These are phyloP conservation scores for Arachnomyces sp. DNA, from an alignment of 2,329 filamentous ascomycete species.

Conservation along the genomic window DNA sequence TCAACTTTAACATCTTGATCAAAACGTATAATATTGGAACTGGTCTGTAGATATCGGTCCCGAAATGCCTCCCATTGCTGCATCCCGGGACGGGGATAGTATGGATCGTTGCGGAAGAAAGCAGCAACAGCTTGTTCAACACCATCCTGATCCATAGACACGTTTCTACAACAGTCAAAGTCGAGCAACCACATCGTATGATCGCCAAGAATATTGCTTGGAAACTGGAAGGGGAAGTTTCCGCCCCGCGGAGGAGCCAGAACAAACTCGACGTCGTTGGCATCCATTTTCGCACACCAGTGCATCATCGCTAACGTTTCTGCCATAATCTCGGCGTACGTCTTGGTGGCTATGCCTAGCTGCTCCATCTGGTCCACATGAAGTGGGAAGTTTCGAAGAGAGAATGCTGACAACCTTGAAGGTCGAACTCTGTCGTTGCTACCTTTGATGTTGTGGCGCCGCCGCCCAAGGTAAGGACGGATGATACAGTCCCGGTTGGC, in stretches of 20 bases:
- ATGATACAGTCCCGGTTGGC: constrained; percentile 42
- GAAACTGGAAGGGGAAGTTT: neutral
- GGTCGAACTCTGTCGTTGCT: too few relatives aligned
- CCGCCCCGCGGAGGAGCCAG: constrained; percentile 23
- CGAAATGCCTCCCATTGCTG: constrained; percentile 21
- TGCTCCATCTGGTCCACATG: constrained; percentile 46
- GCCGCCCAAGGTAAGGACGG: constrained; percentile 43
- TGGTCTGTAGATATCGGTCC: constrained; percentile 18
- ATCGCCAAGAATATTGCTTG: constrained; percentile 18
- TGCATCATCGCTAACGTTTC: constrained; percentile 45
- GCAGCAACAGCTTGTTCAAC: constrained; percentile 35
- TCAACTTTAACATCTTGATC: neutral
- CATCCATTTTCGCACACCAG: constrained; percentile 44
- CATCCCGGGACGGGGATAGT: constrained; percentile 37
- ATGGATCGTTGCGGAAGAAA: constrained; percentile 48
- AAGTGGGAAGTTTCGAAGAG: constrained; percentile 44
- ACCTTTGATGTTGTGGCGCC: constrained; percentile 6
- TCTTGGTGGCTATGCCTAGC: constrained; percentile 24
- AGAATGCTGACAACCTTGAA: constrained; percentile 24
- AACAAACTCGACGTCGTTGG: constrained; percentile 51
- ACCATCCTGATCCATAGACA: constrained; percentile 35
- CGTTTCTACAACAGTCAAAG: constrained; percentile 36
- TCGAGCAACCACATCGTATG: constrained; percentile 43
- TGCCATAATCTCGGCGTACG: constrained; percentile 43
- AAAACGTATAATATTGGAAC: constrained; percentile 7